Conservation (phyloP, 495 filamentous ascomycete species). For the Penicillium canariense region DNA sequence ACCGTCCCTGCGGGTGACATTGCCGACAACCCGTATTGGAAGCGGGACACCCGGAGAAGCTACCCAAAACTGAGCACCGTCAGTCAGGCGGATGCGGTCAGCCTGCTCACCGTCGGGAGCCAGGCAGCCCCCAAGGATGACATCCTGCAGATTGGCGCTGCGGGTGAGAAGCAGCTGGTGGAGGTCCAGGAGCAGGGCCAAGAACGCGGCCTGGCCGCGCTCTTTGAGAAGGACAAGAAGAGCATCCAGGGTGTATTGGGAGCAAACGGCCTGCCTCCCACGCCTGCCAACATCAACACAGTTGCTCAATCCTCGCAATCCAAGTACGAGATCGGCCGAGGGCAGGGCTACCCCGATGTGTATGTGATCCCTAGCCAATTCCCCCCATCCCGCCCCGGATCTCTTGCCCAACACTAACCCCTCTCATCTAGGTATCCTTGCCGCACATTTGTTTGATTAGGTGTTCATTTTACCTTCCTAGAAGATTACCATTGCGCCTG, state of each 20-base stretch:
- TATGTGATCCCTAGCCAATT: slow-evolving; percentile 27
- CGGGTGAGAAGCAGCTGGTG: slow-evolving; percentile 74
- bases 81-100: slow-evolving; percentile 80
- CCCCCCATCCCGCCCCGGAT: no score
- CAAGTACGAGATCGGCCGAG: slow-evolving; percentile 44
- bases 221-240: slow-evolving; percentile 67
- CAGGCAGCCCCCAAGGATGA: slow-evolving; percentile 76
- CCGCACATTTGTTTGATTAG: slow-evolving; percentile 50
- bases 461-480: slow-evolving; percentile 2
- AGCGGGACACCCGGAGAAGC: slow-evolving; percentile 79
- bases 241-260: slow-evolving; percentile 64
- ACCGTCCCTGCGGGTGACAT: slow-evolving; percentile 91
- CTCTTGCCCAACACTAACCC: slow-evolving; percentile 19
- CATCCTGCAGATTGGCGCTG: slow-evolving; percentile 73
- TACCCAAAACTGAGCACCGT: slow-evolving; percentile 84
- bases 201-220: slow-evolving; percentile 64
- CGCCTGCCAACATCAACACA: slow-evolving; percentile 63
- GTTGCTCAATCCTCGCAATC: slow-evolving; percentile 26
- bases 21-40: slow-evolving; percentile 98
- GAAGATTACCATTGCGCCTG: neutral
- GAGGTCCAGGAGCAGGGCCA: slow-evolving; percentile 76
- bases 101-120: slow-evolving; percentile 81
- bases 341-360: slow-evolving; percentile 51
- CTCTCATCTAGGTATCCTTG: slow-evolving; percentile 46
- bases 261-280: slow-evolving; percentile 74